Base-by-base conservation (phyloP, 2,329 filamentous ascomycete genomes). In the Waltergamsia citrina region DNA sequence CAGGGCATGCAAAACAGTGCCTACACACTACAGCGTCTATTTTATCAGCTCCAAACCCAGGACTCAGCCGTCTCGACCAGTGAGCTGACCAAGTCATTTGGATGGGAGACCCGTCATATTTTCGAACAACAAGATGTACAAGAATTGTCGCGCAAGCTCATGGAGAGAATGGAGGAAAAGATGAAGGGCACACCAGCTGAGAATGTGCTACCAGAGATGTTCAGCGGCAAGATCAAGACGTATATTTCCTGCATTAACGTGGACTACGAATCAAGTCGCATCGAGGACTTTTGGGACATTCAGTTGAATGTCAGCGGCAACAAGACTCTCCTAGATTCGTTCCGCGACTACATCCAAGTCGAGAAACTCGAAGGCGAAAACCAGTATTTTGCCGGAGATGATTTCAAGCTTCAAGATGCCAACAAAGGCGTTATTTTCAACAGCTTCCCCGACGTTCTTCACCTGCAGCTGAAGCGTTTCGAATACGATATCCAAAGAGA, bases 121-220 rank as follows among this genome's bases (percentile, higher is more conserved):
- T 98, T 98, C 48, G 90, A 96, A 60, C 92, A 98, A 55, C 92
- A 98, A 58, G 92, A 98, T 59, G 92, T 98, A 7, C 92, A 98
- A 56, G 92, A 98, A 56, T 67, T 98, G 22, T 96, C 88, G 22
- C 77, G 93, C 37, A 94, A 96, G 56, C 69, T 98, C 41, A 98
- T 98, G 84, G 92, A 98, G 59, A 81, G 85, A 39, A 81, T 98
- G 62, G 93, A 98, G 54, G 84, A 92, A 51, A 90, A 85, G 54
- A 98, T 98, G 93, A 98, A 98, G 60, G 90, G 86, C 29, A 96
- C 92, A 2, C 78, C 82, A 33, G 85, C 86, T 10, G 85, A 96
- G 53, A 93, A 90, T 45, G 83, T 87, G 3, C 68, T 98, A 7
- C 79, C 88, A 2, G 78, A 84, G 41, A 82, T 98, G 65, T 96